A percentile compares a stretch with the other conserved stretches of the same genome.
phyloP scores from a whole-genome alignment of 306 rosid species.

The Vigna radiata region DNA sequence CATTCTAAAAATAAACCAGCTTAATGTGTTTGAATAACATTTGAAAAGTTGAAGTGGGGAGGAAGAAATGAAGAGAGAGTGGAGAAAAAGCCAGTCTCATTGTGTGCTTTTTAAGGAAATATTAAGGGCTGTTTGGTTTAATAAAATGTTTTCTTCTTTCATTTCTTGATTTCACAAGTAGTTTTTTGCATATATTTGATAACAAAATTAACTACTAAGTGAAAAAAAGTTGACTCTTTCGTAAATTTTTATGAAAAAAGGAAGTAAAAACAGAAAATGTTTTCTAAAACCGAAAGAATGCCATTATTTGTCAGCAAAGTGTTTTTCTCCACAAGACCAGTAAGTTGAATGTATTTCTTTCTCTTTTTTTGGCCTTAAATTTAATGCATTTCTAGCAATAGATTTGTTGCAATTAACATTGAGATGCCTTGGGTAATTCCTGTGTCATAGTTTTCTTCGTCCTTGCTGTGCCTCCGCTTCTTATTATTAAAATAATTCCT shows the following conservation, averaged over 20 bases:
- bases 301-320: background rate
- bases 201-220: background rate
- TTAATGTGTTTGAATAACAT: conserved; percentile 34
- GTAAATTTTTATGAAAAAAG: background rate
- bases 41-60: conserved; percentile 14
- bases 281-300: background rate
- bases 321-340: conserved; percentile 9
- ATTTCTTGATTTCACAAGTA: background rate
- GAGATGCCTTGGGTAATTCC: conserved; percentile 32
- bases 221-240: background rate
- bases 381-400: conserved; percentile 27
- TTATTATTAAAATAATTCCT: conserved; percentile 22
- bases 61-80: conserved; percentile 1
- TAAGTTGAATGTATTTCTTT: conserved; percentile 35
- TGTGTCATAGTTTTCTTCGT: conserved; percentile 9
- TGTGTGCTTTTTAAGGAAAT: conserved; percentile 22
- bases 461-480: conserved; percentile 15
- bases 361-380: background rate
- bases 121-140: background rate
- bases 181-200: background rate
- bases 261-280: background rate
- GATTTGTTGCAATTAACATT: conserved; percentile 17
- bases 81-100: conserved; percentile 22
- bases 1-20: conserved; percentile 20
- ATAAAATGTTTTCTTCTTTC: background rate